Evolutionary conservation across 345 rosid species (phyloP).

Genomic region (Alliaria petiolata): DNA sequence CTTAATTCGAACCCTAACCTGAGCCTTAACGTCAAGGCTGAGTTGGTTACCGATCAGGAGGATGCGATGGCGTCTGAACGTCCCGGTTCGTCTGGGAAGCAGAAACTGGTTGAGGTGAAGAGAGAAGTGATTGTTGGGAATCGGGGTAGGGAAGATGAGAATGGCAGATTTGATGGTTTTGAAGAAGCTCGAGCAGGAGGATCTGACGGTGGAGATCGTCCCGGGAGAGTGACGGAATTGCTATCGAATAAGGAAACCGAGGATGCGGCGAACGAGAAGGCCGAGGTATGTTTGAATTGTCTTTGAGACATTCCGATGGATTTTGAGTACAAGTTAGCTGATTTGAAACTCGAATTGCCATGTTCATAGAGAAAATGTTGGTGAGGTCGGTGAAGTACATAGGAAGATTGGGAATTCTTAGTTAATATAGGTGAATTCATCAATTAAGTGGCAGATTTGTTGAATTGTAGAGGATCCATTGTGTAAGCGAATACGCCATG

Average conservation of each 20-base stretch:
- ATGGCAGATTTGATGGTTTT: conserved; percentile 3
- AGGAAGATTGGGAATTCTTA: too few relatives aligned
- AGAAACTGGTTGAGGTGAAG: conserved; percentile 28
- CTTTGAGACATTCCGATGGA: background rate
- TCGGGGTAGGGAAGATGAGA: conserved; percentile 15
- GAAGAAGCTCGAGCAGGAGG: conserved; percentile 13
- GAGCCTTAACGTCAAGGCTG: conserved; percentile 17
- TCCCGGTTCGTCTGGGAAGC: conserved; percentile 13
- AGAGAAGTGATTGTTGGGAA: conserved; percentile 15
- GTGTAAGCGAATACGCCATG: background rate
- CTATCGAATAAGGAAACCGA: conserved; percentile 4
- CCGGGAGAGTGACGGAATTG: conserved; percentile 1
- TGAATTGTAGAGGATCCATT: background rate
- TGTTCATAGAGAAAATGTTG: background rate
- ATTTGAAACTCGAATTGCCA: background rate
- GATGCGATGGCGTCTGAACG: background rate
- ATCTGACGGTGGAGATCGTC: conserved; percentile 23
- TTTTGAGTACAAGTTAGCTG: background rate
- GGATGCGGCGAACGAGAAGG: conserved; percentile 23
- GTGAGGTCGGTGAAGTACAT: background rate
- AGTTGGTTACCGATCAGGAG: conserved; percentile 3
- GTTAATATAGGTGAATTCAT: conserved; percentile 14
- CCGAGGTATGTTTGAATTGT: conserved; percentile 30
- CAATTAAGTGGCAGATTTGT: background rate
- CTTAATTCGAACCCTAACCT: conserved; percentile 22